phyloP scores from a whole-genome alignment of 176 grass and related monocot genomes.

The Avena sativa region DNA sequence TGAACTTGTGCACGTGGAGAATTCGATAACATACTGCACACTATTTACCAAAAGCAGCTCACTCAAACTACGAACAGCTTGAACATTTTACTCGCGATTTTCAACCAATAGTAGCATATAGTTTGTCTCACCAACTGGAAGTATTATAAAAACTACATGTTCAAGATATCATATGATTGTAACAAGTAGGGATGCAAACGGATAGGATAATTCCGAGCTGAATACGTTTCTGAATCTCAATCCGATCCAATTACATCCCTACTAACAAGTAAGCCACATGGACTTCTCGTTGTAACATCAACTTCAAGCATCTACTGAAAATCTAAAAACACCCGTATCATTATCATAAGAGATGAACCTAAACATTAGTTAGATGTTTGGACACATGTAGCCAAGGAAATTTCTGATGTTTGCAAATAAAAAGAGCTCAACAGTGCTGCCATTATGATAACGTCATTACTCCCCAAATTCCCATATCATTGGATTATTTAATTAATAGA shows the following conservation, averaged over 20 bases:
- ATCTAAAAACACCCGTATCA: background rate
- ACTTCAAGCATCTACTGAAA: background rate
- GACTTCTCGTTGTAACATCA: background rate
- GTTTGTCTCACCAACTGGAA: conserved; percentile 23
- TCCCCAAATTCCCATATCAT: background rate
- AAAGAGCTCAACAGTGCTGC: conserved; percentile 2
- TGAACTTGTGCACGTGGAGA: background rate
- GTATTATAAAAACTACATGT: conserved; percentile 18
- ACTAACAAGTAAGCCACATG: conserved; percentile 1
- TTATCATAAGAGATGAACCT: background rate
- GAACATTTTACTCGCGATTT: background rate
- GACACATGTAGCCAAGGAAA: background rate
- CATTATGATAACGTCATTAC: background rate
- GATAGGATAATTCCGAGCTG: no score
- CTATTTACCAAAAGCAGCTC: conserved; percentile 31
- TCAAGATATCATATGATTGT: background rate
- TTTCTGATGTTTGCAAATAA: background rate
- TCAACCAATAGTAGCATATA: conserved; percentile 23
- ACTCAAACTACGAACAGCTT: background rate
- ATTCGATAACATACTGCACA: background rate
- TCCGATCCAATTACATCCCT: no score
- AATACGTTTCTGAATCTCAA: no score
- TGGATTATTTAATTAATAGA: background rate
- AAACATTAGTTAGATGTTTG: background rate
- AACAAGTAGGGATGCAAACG: background rate